Percentiles rank a stretch among this genome's conserved stretches.
These are phyloP conservation scores for Polygonum aviculare DNA, from an alignment of 148 eudicot species.

Conservation along the genomic window DNA sequence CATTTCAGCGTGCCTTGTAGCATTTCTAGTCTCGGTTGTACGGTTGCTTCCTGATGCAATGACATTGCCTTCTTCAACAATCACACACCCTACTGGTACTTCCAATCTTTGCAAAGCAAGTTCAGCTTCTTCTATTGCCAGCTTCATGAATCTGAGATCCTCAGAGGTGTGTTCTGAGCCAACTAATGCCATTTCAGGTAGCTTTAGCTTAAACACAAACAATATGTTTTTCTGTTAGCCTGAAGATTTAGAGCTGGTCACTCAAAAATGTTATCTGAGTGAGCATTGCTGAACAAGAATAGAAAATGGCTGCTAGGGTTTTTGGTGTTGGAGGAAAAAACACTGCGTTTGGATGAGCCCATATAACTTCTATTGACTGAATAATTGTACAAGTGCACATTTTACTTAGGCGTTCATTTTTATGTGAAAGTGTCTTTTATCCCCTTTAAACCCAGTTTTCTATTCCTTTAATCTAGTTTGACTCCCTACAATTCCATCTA, in stretches of 20 bases:
- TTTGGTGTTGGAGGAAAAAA: no score
- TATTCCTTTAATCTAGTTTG: no score
- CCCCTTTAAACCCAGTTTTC: no score
- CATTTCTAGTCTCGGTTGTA: conserved; percentile 78
- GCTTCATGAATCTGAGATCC: conserved; percentile 42
- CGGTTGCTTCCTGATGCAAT: conserved; percentile 72
- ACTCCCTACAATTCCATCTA: no score
- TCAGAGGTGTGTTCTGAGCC: conserved; percentile 10
- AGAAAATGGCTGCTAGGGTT: no score
- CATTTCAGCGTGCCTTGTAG: conserved; percentile 84
- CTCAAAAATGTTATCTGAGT: no score
- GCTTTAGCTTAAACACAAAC: background rate
- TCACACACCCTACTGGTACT: conserved; percentile 84
- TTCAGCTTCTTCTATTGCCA: conserved; percentile 69
- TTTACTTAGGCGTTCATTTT: no score
- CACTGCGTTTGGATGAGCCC: background rate
- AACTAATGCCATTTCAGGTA: conserved; percentile 20
- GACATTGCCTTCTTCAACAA: conserved; percentile 47
- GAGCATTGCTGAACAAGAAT: no score
- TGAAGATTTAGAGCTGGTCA: no score
- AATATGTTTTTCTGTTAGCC: conserved; percentile 47
- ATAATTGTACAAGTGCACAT: no score
- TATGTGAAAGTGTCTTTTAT: no score
- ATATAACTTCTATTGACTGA: no score
- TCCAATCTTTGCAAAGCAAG: conserved; percentile 59